Conservation (phyloP, 1,284 basidiomycete genomes). For the Nidula niveotomentosa region DNA sequence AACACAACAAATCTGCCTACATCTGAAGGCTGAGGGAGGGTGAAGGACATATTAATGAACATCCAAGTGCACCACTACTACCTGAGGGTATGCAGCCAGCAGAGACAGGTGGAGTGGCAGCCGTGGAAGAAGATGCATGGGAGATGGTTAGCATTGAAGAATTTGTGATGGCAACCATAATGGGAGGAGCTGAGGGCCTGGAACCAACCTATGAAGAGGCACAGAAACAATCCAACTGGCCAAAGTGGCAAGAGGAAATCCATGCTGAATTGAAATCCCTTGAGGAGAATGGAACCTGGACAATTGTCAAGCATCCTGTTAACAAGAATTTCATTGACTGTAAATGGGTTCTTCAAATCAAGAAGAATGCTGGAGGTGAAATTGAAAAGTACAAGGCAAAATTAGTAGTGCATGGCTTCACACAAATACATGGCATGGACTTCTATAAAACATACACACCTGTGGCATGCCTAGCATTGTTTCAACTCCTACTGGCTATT, state of each 20-base stretch:
- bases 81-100: not conserved
- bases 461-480: not conserved
- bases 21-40: constrained; percentile 1
- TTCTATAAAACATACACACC: not conserved
- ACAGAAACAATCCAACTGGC: not conserved
- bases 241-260: not conserved
- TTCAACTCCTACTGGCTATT: not conserved
- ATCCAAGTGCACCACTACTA: not conserved
- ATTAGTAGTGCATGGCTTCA: not conserved
- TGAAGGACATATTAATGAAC: not conserved
- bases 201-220: constrained; percentile 10
- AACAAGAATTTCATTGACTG: not conserved
- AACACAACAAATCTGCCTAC: constrained; percentile 2
- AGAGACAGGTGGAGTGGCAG: not conserved
- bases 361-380: constrained; percentile 3
- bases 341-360: not conserved
- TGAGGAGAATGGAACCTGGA: constrained; percentile 3
- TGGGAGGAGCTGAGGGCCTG: constrained; percentile 9
- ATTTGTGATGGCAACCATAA: constrained; percentile 13
- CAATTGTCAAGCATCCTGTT: not conserved
- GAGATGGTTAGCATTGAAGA: constrained; percentile 11
- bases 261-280: not conserved
- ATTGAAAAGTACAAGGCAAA: not conserved
- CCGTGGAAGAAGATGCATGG: constrained; percentile 5
- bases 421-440: not conserved